phyloP scores from a whole-genome alignment of 345 rosid genomes.

The Arabidopsis suecica region DNA sequence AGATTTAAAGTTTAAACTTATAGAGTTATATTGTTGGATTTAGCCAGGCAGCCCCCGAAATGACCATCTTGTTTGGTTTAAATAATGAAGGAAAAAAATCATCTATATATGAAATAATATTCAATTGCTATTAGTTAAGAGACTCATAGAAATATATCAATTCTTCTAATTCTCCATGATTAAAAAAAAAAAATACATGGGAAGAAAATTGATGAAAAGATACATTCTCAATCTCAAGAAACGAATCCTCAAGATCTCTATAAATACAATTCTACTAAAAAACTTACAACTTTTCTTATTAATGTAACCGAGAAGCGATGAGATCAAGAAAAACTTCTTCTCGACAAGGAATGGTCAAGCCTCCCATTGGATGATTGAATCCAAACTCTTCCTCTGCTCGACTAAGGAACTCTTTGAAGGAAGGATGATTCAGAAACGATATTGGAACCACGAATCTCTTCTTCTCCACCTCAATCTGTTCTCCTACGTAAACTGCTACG shows the following conservation, averaged over 20 bases:
- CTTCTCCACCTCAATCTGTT: constrained; percentile 45
- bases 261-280: constrained; percentile 8
- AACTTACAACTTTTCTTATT: background rate
- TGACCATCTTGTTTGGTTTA: background rate
- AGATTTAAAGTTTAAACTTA: background rate
- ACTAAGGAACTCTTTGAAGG: constrained; percentile 50
- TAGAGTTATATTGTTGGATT: background rate
- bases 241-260: constrained; percentile 16
- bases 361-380: constrained; percentile 58
- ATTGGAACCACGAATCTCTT: constrained; percentile 54
- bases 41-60: background rate
- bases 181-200: constrained; percentile 23
- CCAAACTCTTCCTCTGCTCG: constrained; percentile 61
- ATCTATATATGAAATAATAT: background rate
- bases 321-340: constrained; percentile 48
- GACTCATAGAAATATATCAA: background rate
- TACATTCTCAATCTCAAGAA: constrained; percentile 29
- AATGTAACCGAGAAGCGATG: constrained; percentile 40
- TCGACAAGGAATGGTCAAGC: constrained; percentile 55
- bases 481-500: constrained; percentile 56
- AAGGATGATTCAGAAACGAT: constrained; percentile 54
- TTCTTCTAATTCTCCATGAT: constrained; percentile 34
- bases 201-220: constrained; percentile 18
- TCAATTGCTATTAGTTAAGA: background rate
- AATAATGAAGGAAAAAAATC: too few relatives aligned